phyloP scores from a whole-genome alignment of 2,329 filamentous ascomycete species.

The Venturia carpophila region DNA sequence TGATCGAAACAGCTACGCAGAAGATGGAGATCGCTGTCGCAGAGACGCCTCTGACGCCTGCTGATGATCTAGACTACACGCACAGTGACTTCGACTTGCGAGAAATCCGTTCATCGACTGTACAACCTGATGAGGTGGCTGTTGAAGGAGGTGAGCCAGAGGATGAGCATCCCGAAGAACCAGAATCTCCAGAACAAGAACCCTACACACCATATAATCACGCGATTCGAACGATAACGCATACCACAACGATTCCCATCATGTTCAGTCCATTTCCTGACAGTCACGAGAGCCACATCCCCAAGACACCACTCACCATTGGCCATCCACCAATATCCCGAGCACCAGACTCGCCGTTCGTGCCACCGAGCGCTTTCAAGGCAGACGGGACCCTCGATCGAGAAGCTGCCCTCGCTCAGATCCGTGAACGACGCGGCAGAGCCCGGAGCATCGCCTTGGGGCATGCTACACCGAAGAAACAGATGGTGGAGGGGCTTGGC shows the following conservation, averaged over 20 bases:
- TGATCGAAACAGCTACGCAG: not conserved
- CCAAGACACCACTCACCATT: constrained; percentile 27
- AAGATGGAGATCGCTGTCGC: not conserved
- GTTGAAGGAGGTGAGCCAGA: not conserved
- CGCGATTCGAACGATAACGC: constrained; percentile 38
- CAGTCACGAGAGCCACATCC: constrained; percentile 24
- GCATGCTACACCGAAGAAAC: constrained; percentile 52
- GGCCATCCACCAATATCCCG: constrained; percentile 28
- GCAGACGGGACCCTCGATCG: constrained; percentile 41
- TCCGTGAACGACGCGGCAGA: constrained; percentile 62
- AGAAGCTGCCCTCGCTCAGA: constrained; percentile 68
- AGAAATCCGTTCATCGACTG: constrained; percentile 6
- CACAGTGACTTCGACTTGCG: constrained; percentile 1
- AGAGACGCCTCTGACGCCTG: constrained; percentile 33
- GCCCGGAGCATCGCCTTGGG: constrained; percentile 61
- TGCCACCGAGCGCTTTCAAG: constrained; percentile 24
- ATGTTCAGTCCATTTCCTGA: constrained; percentile 34
- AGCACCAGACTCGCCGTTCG: constrained; percentile 17
- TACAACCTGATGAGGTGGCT: constrained; percentile 1
- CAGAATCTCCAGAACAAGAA: constrained; percentile 23
- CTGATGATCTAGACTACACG: constrained; percentile 32
- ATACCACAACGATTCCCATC: constrained; percentile 42
- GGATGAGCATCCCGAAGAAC: constrained; percentile 10
- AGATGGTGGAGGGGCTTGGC: constrained; percentile 43
- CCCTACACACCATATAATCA: constrained; percentile 25